Evolutionary conservation across 805 yeast genomes (phyloP).

Genomic region (Metschnikowia lunata): DNA sequence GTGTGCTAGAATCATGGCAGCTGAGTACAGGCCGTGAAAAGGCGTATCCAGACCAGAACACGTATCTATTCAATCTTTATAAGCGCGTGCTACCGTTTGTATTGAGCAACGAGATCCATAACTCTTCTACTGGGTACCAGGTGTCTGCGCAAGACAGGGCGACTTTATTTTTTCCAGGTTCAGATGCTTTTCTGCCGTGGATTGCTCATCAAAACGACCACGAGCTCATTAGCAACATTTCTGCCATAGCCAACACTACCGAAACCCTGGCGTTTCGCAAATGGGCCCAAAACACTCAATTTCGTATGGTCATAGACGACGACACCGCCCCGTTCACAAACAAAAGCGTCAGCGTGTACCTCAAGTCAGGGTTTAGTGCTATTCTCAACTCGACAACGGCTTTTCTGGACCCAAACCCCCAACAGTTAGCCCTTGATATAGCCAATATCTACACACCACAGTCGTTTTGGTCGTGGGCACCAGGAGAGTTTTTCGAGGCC

Average conservation of each 20-base stretch:
- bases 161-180: constrained; percentile 14
- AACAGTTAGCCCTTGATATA: constrained; percentile 12
- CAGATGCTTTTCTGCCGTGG: constrained; percentile 7
- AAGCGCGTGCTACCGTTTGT: constrained; percentile 29
- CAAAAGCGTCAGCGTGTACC: constrained; percentile 31
- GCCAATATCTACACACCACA: constrained; percentile 24
- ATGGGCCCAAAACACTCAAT: constrained; percentile 17
- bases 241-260: neutral
- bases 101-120: constrained; percentile 19
- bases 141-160: constrained; percentile 20
- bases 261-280: neutral
- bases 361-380: constrained; percentile 64
- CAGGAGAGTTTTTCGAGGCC: constrained; percentile 45
- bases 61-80: constrained; percentile 24
- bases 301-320: constrained; percentile 34
- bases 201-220: constrained; percentile 5
- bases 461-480: constrained; percentile 73
- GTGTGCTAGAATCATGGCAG: constrained; percentile 14
- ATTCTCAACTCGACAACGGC: constrained; percentile 42
- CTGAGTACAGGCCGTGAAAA: neutral
- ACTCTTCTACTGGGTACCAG: constrained; percentile 20
- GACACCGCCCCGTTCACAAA: constrained; percentile 34
- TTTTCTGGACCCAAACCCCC: neutral
- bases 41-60: constrained; percentile 25
- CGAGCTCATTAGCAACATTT: constrained; percentile 1